Base-by-base conservation (phyloP, 371 early-diverging fungal species). In the Mucor racemosus region DNA sequence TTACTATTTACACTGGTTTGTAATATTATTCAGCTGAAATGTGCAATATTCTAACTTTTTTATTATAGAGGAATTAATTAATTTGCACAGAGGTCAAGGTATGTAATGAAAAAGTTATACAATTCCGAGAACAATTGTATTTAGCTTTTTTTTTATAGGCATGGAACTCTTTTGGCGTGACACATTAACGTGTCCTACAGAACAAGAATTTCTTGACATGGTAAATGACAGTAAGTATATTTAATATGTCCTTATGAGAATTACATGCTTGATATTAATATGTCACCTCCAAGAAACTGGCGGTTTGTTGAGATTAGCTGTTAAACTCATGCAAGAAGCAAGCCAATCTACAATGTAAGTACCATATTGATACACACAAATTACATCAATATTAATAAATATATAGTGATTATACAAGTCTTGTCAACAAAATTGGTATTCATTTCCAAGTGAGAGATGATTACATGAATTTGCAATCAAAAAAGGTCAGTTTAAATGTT, bases 391-490 rank as follows among this genome's bases (percentile, higher is more conserved):
- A 19, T 10, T 8, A 7, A n/a, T 17, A 46, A 46, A 19, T 59
- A 19, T 13, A 7, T 21, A 56, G 57, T 35, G 57, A 64, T 19
- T 64, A 64, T 9, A 54, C 63, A 26, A 40, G 63, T 0, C 54
- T 62, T 21, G 63, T 57, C 26, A 48, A 46, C 33, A 69, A 92
- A 60, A 86, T 98, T 38, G 99, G 99, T 0, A 87, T 92, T 35
- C 93, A 94, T 62, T 98, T 93, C 74, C 99, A 98, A 84, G 91
- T 98, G 59, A 88, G 97, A 33, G 99, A 98, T 77, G 99, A 98
- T 72, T 96, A 93, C 63, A 84, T 97, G 80, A 97, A 98, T 71
- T 75, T 98, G 10, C 88, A 89, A 69, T 94, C 96, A 5, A 81
- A 81, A 17, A 81, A 88, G 73, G 94, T 92, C 83, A 64, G 56